Evolutionary conservation across 495 filamentous ascomycete genomes (phyloP), one percentile per base, ranked within the genome.

Genomic region (Hypomontagnella monticulosa): DNA sequence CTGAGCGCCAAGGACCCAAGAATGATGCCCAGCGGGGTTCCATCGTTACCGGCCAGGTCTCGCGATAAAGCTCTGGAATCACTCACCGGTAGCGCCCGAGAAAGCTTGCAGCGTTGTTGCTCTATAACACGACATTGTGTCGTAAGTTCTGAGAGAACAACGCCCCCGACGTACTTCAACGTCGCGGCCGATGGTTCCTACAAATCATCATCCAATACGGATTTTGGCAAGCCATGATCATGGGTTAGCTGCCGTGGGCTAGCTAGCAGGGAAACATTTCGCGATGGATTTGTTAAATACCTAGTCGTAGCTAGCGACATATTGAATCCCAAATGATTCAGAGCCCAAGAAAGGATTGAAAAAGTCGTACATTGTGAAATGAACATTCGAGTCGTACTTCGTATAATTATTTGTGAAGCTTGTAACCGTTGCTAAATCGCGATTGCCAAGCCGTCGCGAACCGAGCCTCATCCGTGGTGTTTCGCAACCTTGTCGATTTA

Each of bases 1-100:
- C 69, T n/a, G 78, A 74, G 15, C 79, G 79, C 9, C 72, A 76
- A 63, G 79, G 77, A 50, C 53, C 48, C 33, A 80, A 70, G 65
- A 83, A 83, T 63, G 77, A 81, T 32, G 56, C 76, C 23, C 73
- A 77, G 50, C 54, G 38, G 46, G 71, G 67, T 53, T 70, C 51
- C 32, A 71, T 73, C 15, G 58, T 69, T 49, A 63, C 63, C 36
- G 70, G 72, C 15, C 69, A 71, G 46, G 64, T 62, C 27, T 8
- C 71, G 4, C 67, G 69, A 68, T 72, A 72, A 52, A 65, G 38
- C 11, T 18, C 2, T 15, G 43, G 46, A 19, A 38, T 15, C 32
- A 30, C 44, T 64, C 20, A 44, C 15, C 49, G 55, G 58, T 41
- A 36, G 34, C 53, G 38, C 34, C 37, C 32, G 57, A 30, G 34